Evolutionary conservation across 1,139 yeast species (phyloP), one percentile per base, ranked within the genome.

Genomic region (Lodderomyces elongisporus): DNA sequence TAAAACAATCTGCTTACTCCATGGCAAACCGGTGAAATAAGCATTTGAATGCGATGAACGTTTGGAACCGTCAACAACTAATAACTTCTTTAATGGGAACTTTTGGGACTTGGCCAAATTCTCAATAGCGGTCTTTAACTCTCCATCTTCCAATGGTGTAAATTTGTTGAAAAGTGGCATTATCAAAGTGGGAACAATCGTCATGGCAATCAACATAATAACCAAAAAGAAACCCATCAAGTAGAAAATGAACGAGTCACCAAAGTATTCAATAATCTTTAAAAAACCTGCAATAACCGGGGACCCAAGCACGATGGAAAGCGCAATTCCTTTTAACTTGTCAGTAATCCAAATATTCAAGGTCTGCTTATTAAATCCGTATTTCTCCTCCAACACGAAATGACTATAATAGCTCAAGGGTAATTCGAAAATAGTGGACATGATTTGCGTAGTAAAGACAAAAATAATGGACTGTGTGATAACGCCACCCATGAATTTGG

Each of bases 11-110:
- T 89, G 91, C 61, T 91, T 91, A 38, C 88, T 80, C 93, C 96
- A 89, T 29, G 98, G 98, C 49, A 91, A 70, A 4, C 98, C 98
- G 46, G 85, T 78, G 55, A 91, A 91, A 58, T 85, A 91, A 28
- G 98, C 98, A 54, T 91, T 91, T 5, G 97, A 89, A 60, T 91
- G 98, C 10, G 95, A 78, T 1, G 96, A 85, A 62, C 97, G 82
- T 57, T 83, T 85, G 32, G 97, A 89, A 10, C 97, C 97, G 56
- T 91, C 98, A 54, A 89, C 77, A 32, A 89, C 96, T 50, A 75
- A 85, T 39, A 91, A 67, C 52, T 87, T 80, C 38, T 80, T 74
- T 54, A 88, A 74, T 44, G 98, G 98, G 76, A 91, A 91, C 24
- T 77, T 66, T 52, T 85, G 85, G 36, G 71, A 60, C 10, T 66